Conservation (phyloP, 1,284 basidiomycete species). For the Cryptococcus floricola region DNA sequence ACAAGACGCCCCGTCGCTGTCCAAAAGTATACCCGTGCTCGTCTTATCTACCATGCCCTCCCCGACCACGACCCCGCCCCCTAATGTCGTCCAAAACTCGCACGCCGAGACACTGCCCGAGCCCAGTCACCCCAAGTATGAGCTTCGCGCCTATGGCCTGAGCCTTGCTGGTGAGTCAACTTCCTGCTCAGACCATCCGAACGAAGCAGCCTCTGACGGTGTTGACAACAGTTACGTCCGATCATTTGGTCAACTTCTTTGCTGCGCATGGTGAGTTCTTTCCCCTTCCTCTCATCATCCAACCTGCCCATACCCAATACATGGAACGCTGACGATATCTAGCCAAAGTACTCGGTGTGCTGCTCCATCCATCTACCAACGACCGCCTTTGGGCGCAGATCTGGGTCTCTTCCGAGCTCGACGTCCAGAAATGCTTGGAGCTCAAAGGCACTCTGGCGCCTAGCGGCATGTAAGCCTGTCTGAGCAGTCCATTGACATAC, state of each 20-base stretch:
- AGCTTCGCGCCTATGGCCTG: conserved; percentile 28
- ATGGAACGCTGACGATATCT: not conserved
- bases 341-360: conserved; percentile 29
- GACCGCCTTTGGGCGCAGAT: conserved; percentile 37
- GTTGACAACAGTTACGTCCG: conserved; percentile 24
- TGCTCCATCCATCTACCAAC: conserved; percentile 20
- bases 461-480: conserved; percentile 32
- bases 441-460: conserved; percentile 25
- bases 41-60: no score
- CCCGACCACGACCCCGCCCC: not conserved
- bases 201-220: no score
- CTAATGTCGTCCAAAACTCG: not conserved
- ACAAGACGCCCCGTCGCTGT: no score
- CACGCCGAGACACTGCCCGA: no score
- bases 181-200: no score
- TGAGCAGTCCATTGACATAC: not conserved
- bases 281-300: not conserved
- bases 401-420: conserved; percentile 29
- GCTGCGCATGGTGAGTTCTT: conserved; percentile 25
- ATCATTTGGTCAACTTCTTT: conserved; percentile 34
- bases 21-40: no score
- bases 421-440: conserved; percentile 28
- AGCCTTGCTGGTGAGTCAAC: conserved; percentile 13
- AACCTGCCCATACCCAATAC: not conserved
- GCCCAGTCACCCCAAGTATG: conserved; percentile 7